Base-by-base conservation (phyloP, 305 asterid species). In the Stenogyne calaminthoides region DNA sequence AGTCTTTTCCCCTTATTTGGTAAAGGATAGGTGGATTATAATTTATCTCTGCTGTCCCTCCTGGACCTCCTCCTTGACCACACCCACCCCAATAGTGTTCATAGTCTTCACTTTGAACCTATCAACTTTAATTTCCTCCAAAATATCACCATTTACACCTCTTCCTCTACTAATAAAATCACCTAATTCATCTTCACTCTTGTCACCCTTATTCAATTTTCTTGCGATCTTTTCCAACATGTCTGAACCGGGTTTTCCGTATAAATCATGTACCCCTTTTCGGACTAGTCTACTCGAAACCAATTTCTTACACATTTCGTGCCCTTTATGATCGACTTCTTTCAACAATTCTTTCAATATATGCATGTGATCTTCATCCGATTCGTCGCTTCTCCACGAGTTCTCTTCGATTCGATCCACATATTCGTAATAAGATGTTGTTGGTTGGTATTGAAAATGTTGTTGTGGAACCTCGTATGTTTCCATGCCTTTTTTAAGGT, bases 21-120 rank as follows among this genome's bases (percentile, higher is more conserved):
- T 22, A 2, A 2, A 22, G 25, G 2, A 22, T 22, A 22, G 25
- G 25, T 22, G 25, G 2, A 22, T 22, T 22, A 22, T n/a, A n/a
- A n/a, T n/a, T n/a, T n/a, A n/a, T n/a, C 25, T 22, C 25, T 22
- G 2, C 25, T 18, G 0, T 52, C 12, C n/a, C 54, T 72, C 5
- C 9, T 9, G 9, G 3, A 0, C 7, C n/a, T 74, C 82, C 76
- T 83, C 76, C 78, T 82, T 74, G 36, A 78, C 83, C 55, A 70
- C 72, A 37, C 81, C 84, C 7, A 44, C 69, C 16, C 84, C 84
- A 2, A n/a, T 51, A 56, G 57, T 12, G n/a, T 82, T 77, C 8
- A 80, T 44, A 3, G 79, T 36, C 70, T 80, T 83, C 25, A 83
- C 84, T 75, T 72, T 83, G 68, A 83, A 83, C 22, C 87, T 49